Evolutionary conservation across 1,284 basidiomycete species (phyloP), one percentile per base, ranked within the genome.

Genomic region (Moesziomyces globuligerus): DNA sequence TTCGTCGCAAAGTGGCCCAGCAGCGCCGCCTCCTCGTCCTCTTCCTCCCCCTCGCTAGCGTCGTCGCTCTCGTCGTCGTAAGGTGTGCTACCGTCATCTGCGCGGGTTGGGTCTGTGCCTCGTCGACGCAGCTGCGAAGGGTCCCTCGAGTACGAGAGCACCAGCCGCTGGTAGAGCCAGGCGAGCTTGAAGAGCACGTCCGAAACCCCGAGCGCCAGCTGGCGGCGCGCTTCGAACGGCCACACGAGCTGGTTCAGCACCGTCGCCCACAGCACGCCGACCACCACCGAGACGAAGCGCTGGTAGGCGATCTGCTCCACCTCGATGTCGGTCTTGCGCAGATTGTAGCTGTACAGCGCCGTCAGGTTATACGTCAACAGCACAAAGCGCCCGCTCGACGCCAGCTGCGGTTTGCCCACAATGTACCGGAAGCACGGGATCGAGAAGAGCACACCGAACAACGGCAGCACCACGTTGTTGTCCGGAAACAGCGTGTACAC

Each of bases 361-460:
- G 92, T 94, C 64, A 97, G 83, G 76, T 97, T 97, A 84, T 95
- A 93, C 4, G 90, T 77, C 42, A 79, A 47, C 25, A 79, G 55
- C 21, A 78, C 74, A 48, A 79, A 78, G n/a, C 78, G 74, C 2
- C 74, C 78, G 54, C 70, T 68, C 13, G 76, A 74, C 4, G 78
- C 78, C 17, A 60, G 59, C 53, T 75, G 74, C 21, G 78, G 83
- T 71, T 88, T 89, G 0, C 89, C 87, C 15, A 94, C 86, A 73
- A 94, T 93, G 78, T 90, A 89, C 83, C 92, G 94, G 84, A 96
- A 98, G 83, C 94, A 97, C 3, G 94, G 94, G 4, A 96, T 85
- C 1, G 93, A 94, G 82, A 93, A 95, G 67, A 96, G 85, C 80
- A 92, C 91, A 0, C 95, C 94, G 65, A 94, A 90, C 37, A 92